Evolutionary conservation across 1,139 yeast species (phyloP).

Genomic region (Geotrichum aggregatum): DNA sequence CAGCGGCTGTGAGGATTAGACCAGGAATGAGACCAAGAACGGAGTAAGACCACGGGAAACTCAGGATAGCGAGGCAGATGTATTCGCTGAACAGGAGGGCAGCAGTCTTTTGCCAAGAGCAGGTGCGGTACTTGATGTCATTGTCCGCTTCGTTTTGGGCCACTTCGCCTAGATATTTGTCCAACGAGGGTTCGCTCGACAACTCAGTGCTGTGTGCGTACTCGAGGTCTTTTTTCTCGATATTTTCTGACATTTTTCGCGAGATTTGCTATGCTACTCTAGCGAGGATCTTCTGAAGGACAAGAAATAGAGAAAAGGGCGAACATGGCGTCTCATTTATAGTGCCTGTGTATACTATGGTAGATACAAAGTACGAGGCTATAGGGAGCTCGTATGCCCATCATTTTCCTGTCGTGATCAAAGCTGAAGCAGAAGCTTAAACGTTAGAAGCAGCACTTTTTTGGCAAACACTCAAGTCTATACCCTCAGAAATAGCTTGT

Average conservation of each 20-base stretch:
- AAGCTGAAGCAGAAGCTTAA: too few species aligned
- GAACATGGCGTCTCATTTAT: too few species aligned
- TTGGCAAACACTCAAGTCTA: too few species aligned
- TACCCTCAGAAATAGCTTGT: too few species aligned
- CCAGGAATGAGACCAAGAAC: constrained; percentile 59
- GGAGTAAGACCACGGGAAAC: constrained; percentile 62
- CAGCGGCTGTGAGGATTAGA: constrained; percentile 50
- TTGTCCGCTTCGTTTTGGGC: constrained; percentile 34
- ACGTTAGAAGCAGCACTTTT: too few species aligned
- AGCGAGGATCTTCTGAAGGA: too few species aligned
- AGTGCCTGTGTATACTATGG: too few species aligned
- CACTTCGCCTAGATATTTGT: constrained; percentile 34
- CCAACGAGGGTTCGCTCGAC: constrained; percentile 25
- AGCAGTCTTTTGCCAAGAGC: constrained; percentile 58
- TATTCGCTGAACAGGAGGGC: constrained; percentile 58
- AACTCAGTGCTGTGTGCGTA: not conserved
- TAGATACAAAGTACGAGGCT: too few species aligned
- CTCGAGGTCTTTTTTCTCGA: not conserved
- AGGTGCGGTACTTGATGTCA: constrained; percentile 48
- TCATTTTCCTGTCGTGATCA: too few species aligned
- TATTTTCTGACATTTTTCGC: not conserved
- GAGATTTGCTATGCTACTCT: constrained; percentile 31
- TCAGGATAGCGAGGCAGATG: constrained; percentile 58
- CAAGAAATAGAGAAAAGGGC: too few species aligned
- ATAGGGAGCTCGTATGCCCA: too few species aligned